phyloP scores from a whole-genome alignment of 495 filamentous ascomycete genomes.

The Hyaloscypha finlandica region DNA sequence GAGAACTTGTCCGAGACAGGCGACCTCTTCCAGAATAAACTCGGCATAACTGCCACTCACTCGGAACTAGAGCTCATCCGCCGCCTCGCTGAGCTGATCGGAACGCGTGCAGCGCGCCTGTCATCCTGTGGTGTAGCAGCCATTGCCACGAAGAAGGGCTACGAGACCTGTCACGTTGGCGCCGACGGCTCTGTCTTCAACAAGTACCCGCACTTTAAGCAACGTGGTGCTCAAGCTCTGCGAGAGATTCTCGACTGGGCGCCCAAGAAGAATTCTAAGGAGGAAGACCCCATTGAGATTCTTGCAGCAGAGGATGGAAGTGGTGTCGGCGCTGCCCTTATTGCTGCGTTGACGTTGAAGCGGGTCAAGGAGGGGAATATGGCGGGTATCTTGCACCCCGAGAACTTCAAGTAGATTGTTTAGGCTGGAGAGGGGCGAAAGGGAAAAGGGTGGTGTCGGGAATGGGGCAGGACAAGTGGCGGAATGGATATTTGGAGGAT shows the following conservation, averaged over 20 bases:
- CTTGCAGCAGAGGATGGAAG: slow-evolving; percentile 89
- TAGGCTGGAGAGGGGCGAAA: neutral
- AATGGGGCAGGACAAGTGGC: neutral
- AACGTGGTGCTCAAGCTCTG: slow-evolving; percentile 81
- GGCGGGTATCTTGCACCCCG: slow-evolving; percentile 75
- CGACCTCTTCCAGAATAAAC: slow-evolving; percentile 73
- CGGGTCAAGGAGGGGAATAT: slow-evolving; percentile 75
- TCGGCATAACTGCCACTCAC: slow-evolving; percentile 65
- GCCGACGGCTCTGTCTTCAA: slow-evolving; percentile 97
- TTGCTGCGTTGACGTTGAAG: slow-evolving; percentile 91
- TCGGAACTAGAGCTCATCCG: slow-evolving; percentile 85
- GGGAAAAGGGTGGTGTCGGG: neutral
- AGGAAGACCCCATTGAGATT: slow-evolving; percentile 83
- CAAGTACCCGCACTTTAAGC: slow-evolving; percentile 97
- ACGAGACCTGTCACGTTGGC: slow-evolving; percentile 85
- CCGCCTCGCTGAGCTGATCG: slow-evolving; percentile 88
- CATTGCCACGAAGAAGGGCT: slow-evolving; percentile 93
- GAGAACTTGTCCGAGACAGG: slow-evolving; percentile 88
- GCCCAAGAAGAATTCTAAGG: slow-evolving; percentile 55
- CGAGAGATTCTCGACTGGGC: slow-evolving; percentile 94
- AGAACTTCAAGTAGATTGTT: slow-evolving; percentile 48
- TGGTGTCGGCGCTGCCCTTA: slow-evolving; percentile 94
- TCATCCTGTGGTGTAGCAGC: slow-evolving; percentile 93
- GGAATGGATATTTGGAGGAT: neutral
- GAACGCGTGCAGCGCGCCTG: slow-evolving; percentile 88